phyloP scores from a whole-genome alignment of 1,284 basidiomycete species.

The Ceratobasidium sp. region DNA sequence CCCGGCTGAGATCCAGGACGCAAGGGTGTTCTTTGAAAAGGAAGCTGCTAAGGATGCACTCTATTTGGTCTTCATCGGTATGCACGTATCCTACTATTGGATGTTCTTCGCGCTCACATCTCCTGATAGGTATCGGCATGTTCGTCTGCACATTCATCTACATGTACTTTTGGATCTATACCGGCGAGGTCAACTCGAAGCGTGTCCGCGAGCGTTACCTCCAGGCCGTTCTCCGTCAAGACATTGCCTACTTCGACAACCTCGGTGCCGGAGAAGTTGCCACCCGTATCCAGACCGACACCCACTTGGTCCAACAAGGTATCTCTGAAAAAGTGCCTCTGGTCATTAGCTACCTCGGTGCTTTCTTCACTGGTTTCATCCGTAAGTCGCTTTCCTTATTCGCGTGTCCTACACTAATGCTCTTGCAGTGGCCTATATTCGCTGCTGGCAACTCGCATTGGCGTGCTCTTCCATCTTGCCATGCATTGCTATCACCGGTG shows the following conservation, averaged over 20 bases:
- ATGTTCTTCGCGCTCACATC: slow-evolving; percentile 46
- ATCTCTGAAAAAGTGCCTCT: slow-evolving; percentile 84
- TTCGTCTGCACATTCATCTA: slow-evolving; percentile 63
- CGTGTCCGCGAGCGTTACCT: slow-evolving; percentile 82
- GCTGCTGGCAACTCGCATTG: slow-evolving; percentile 85
- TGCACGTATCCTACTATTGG: slow-evolving; percentile 53
- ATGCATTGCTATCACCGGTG: slow-evolving; percentile 82
- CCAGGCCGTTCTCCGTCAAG: slow-evolving; percentile 77
- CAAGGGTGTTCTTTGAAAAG: slow-evolving; percentile 58
- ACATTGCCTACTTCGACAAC: slow-evolving; percentile 90
- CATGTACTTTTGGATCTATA: slow-evolving; percentile 89
- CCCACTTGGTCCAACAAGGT: slow-evolving; percentile 85
- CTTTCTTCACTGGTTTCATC: slow-evolving; percentile 83
- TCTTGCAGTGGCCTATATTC: slow-evolving; percentile 51
- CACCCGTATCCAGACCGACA: slow-evolving; percentile 93
- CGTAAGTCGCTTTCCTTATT: slow-evolving; percentile 60
- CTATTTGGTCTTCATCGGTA: slow-evolving; percentile 75
- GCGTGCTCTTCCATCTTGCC: slow-evolving; percentile 89
- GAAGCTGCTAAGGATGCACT: slow-evolving; percentile 64
- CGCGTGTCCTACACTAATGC: slow-evolving; percentile 5
- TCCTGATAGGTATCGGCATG: slow-evolving; percentile 54
- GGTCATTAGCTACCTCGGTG: slow-evolving; percentile 65
- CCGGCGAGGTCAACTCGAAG: slow-evolving; percentile 88
- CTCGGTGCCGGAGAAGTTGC: slow-evolving; percentile 95
- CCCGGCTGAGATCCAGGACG: slow-evolving; percentile 48